A percentile compares a stretch with the other conserved stretches of the same genome.
Conservation (phyloP, 441 rosid species). For the Syzygium malaccense region DNA sequence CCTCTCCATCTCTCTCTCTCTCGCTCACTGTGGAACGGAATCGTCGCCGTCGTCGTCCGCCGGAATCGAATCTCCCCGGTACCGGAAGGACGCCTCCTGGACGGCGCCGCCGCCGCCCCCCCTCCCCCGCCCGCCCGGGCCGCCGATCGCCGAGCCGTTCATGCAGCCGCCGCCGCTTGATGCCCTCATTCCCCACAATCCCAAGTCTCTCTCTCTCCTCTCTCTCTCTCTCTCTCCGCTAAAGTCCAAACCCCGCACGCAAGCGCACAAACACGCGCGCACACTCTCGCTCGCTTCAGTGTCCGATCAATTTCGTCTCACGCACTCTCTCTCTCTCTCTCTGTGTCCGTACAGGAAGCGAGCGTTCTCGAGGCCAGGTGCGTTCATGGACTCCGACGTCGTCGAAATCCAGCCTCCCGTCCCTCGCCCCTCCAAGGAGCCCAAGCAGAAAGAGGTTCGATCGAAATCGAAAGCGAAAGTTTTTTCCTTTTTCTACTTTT, state of each 20-base stretch:
- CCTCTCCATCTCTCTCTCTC: neutral
- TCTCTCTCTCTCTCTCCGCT: neutral
- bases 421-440: constrained; percentile 20
- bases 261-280: neutral
- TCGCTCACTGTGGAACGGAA: neutral
- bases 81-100: neutral
- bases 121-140: neutral
- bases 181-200: neutral
- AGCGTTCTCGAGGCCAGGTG: neutral
- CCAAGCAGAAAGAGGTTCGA: constrained; percentile 42
- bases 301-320: neutral
- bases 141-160: neutral
- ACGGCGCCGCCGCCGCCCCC: neutral
- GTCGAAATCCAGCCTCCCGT: constrained; percentile 44
- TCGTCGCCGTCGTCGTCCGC: neutral
- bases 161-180: neutral
- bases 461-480: neutral
- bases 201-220: neutral
- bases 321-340: constrained; percentile 2
- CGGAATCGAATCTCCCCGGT: neutral
- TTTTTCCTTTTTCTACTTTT: neutral
- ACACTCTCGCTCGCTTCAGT: neutral
- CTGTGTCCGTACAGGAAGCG: constrained; percentile 27
- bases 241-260: neutral
- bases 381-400: constrained; percentile 44